A percentile compares a stretch with the other conserved stretches of the same genome.
These are phyloP conservation scores for Chenopodium berlandieri DNA, from an alignment of 148 eudicot species.

Conservation along the genomic window DNA sequence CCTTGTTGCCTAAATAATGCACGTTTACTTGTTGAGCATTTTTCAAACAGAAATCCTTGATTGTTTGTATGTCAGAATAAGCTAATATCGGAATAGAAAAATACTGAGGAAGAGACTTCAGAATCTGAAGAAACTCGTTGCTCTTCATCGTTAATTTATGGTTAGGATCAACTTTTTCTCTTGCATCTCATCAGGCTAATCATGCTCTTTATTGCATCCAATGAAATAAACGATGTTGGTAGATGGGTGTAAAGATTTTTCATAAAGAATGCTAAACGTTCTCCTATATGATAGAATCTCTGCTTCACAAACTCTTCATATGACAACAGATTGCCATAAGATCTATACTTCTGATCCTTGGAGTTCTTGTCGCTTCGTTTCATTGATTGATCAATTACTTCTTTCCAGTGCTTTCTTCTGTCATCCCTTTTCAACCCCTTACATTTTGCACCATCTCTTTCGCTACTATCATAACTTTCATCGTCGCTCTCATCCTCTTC, in stretches of 20 bases:
- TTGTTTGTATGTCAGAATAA: constrained; percentile 4
- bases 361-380: constrained; percentile 5
- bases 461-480: not conserved
- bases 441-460: constrained; percentile 5
- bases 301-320: constrained; percentile 33
- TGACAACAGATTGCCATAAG: not conserved
- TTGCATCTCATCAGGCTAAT: constrained; percentile 19
- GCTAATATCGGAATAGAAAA: constrained; percentile 17
- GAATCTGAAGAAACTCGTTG: constrained; percentile 24
- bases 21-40: constrained; percentile 23
- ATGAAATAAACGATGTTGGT: constrained; percentile 37
- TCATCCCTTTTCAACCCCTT: constrained; percentile 9
- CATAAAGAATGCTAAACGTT: constrained; percentile 25
- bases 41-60: constrained; percentile 41
- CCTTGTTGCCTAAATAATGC: too few relatives aligned
- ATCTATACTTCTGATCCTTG: not conserved
- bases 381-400: constrained; percentile 17
- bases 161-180: not conserved
- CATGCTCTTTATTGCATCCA: constrained; percentile 33
- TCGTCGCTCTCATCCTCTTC: not conserved
- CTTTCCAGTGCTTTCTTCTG: constrained; percentile 25
- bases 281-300: constrained; percentile 20
- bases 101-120: constrained; percentile 26
- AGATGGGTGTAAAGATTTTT: constrained; percentile 42
- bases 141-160: constrained; percentile 13